phyloP scores from a whole-genome alignment of 768 basidiomycete species.

The Rhodotorula graminis region DNA sequence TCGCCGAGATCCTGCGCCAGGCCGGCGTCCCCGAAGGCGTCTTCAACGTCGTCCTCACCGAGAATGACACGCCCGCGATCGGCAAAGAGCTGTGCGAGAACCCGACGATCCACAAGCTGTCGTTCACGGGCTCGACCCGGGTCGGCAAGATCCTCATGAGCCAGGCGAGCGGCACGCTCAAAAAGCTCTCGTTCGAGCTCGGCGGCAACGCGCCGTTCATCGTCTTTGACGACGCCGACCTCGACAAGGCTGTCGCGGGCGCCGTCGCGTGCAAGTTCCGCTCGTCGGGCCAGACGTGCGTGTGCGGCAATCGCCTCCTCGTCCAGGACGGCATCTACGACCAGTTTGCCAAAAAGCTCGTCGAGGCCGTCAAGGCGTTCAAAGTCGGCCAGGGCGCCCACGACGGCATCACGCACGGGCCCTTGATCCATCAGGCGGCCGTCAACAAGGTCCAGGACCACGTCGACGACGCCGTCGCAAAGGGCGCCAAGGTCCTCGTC shows the following conservation, averaged over 20 bases:
- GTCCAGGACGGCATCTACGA: slow-evolving; percentile 82
- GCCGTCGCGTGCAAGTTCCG: slow-evolving; percentile 47
- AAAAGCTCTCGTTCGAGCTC: slow-evolving; percentile 59
- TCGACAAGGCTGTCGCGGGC: slow-evolving; percentile 86
- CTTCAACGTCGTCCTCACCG: slow-evolving; percentile 86
- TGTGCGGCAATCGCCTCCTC: slow-evolving; percentile 85
- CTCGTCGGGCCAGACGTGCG: slow-evolving; percentile 41
- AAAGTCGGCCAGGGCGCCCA: slow-evolving; percentile 82
- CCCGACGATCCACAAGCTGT: slow-evolving; percentile 77
- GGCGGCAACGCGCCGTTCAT: slow-evolving; percentile 96
- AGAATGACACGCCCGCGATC: slow-evolving; percentile 75
- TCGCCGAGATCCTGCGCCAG: slow-evolving; percentile 80
- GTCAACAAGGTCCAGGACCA: slow-evolving; percentile 79
- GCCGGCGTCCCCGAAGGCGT: slow-evolving; percentile 95
- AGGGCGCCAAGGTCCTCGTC: slow-evolving; percentile 79
- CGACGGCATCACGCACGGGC: slow-evolving; percentile 67
- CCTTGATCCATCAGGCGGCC: slow-evolving; percentile 81
- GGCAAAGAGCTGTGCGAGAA: slow-evolving; percentile 92
- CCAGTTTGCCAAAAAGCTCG: slow-evolving; percentile 80
- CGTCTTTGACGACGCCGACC: slow-evolving; percentile 88
- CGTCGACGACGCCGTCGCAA: slow-evolving; percentile 76
- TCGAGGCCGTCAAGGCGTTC: slow-evolving; percentile 55
- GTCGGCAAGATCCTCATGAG: slow-evolving; percentile 50
- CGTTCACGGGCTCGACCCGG: slow-evolving; percentile 48
- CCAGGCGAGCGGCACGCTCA: slow-evolving; percentile 46